Evolutionary conservation across 768 basidiomycete species (phyloP).

Genomic region (Chalciporus piperatus): DNA sequence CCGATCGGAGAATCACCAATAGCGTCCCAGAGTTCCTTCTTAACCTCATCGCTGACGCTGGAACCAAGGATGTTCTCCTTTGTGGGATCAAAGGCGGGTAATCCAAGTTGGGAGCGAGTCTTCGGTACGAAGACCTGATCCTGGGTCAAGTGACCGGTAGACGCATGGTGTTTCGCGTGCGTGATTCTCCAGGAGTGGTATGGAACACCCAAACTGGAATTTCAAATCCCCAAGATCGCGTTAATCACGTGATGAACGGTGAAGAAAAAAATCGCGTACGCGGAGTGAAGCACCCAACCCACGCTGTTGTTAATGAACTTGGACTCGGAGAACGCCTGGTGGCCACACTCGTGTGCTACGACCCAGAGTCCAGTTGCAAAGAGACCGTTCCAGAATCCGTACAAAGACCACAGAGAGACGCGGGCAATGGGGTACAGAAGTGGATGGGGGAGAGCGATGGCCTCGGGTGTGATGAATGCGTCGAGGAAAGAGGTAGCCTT

Average conservation of each 20-base stretch:
- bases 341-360: conserved; percentile 92
- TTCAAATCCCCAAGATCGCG: conserved; percentile 7
- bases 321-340: conserved; percentile 93
- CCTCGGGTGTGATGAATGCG: conserved; percentile 53
- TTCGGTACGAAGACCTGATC: conserved; percentile 95
- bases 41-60: conserved; percentile 62
- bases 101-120: conserved; percentile 71
- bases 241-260: conserved; percentile 24
- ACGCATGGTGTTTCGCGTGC: conserved; percentile 94
- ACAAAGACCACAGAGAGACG: conserved; percentile 73
- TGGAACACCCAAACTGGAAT: conserved; percentile 80
- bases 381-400: conserved; percentile 79
- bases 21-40: conserved; percentile 77
- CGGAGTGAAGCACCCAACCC: conserved; percentile 90
- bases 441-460: conserved; percentile 56
- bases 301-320: conserved; percentile 89
- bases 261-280: conserved; percentile 43
- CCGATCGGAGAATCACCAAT: conserved; percentile 88
- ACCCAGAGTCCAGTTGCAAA: conserved; percentile 94
- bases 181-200: conserved; percentile 97
- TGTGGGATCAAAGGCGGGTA: conserved; percentile 66
- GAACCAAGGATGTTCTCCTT: conserved; percentile 64
- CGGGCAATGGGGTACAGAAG: conserved; percentile 59
- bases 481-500: conserved; percentile 67
- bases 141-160: conserved; percentile 88